These are phyloP conservation scores for Leucocoprinus leucothites DNA, from an alignment of 768 basidiomycete genomes.

Conservation along the genomic window DNA sequence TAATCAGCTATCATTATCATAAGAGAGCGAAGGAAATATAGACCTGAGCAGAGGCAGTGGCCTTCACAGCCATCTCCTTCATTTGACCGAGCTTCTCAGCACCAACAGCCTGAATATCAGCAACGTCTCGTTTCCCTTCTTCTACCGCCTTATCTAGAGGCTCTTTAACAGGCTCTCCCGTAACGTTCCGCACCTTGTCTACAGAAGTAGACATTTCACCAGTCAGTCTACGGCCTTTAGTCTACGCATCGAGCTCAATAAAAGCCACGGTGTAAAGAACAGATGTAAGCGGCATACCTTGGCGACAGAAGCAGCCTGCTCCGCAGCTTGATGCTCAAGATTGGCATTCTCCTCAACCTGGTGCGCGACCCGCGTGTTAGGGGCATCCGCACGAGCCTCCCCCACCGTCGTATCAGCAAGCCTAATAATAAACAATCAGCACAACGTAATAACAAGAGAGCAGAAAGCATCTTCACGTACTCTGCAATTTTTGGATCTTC, in stretches of 20 bases:
- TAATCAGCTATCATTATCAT: background rate
- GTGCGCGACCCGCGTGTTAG: conserved; percentile 34
- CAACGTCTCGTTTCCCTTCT: conserved; percentile 52
- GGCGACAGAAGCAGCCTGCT: conserved; percentile 50
- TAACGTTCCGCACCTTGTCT: conserved; percentile 33
- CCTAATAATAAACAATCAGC: conserved; percentile 24
- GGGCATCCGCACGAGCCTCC: conserved; percentile 46
- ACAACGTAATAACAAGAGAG: background rate
- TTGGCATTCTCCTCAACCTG: conserved; percentile 48
- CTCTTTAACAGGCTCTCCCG: conserved; percentile 37
- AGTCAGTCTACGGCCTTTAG: conserved; percentile 29
- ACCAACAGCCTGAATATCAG: conserved; percentile 40
- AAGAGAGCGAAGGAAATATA: conserved; percentile 26
- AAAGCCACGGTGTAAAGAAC: background rate
- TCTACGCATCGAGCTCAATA: conserved; percentile 16
- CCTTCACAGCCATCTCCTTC: conserved; percentile 42
- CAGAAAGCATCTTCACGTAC: conserved; percentile 23
- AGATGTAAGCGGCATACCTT: conserved; percentile 33
- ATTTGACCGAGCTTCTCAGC: conserved; percentile 54
- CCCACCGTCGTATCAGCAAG: conserved; percentile 52
- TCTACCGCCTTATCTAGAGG: conserved; percentile 51
- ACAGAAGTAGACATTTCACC: conserved; percentile 31
- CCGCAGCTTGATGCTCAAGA: conserved; percentile 41
- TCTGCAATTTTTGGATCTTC: conserved; percentile 31
- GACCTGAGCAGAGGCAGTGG: conserved; percentile 37